phyloP scores from a whole-genome alignment of 495 filamentous ascomycete species.

The Margaritispora aquatica region DNA sequence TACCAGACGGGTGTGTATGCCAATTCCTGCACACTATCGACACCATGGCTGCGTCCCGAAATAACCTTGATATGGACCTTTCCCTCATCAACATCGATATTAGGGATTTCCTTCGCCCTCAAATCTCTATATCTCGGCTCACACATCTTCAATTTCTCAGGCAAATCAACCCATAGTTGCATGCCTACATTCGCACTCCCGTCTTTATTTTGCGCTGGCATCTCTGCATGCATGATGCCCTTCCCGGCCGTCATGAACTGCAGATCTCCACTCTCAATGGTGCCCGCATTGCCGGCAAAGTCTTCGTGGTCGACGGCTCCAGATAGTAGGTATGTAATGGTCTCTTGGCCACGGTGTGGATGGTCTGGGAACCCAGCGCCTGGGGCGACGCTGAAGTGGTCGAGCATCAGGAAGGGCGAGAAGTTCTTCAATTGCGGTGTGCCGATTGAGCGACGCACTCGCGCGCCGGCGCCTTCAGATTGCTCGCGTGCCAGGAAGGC shows the following conservation, averaged over 20 bases:
- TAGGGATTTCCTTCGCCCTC: slow-evolving; percentile 67
- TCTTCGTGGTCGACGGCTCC: slow-evolving; percentile 94
- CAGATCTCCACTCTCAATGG: slow-evolving; percentile 76
- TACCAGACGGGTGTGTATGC: slow-evolving; percentile 96
- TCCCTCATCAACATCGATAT: slow-evolving; percentile 57
- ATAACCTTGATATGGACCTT: slow-evolving; percentile 85
- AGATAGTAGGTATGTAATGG: slow-evolving; percentile 82
- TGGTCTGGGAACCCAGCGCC: slow-evolving; percentile 71
- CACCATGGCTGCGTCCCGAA: slow-evolving; percentile 71
- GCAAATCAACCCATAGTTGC: slow-evolving; percentile 94
- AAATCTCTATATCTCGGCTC: slow-evolving; percentile 92
- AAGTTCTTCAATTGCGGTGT: slow-evolving; percentile 79
- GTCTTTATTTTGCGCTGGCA: slow-evolving; percentile 77
- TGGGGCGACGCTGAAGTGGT: slow-evolving; percentile 78
- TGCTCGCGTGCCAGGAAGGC: slow-evolving; percentile 81
- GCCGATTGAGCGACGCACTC: slow-evolving; percentile 84
- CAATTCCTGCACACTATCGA: slow-evolving; percentile 80
- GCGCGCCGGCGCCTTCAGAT: slow-evolving; percentile 82
- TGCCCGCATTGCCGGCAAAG: slow-evolving; percentile 83
- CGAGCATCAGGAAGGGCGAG: slow-evolving; percentile 94
- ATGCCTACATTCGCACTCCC: slow-evolving; percentile 78
- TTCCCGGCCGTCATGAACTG: slow-evolving; percentile 97
- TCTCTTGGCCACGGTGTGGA: slow-evolving; percentile 15
- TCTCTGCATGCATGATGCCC: slow-evolving; percentile 95
- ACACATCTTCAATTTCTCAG: slow-evolving; percentile 70